Evolutionary conservation across 306 rosid genomes (phyloP).

Genomic region (Luffa aegyptiaca): DNA sequence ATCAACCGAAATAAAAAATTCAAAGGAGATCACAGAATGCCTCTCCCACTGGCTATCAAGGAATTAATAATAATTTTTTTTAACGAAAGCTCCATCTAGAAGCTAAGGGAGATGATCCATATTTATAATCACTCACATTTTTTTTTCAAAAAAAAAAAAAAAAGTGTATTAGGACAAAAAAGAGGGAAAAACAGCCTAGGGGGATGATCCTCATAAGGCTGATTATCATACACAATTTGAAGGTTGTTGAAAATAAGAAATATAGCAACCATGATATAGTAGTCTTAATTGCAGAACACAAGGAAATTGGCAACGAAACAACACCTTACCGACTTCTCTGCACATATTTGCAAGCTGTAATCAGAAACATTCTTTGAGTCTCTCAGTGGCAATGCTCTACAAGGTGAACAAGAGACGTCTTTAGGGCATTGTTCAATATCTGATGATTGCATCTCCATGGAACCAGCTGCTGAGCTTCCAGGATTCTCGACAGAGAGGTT

Average conservation of each 20-base stretch:
- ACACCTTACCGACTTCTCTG: constrained; percentile 13
- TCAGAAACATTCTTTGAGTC: constrained; percentile 6
- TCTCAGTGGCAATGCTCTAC: constrained; percentile 24
- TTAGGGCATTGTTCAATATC: constrained; percentile 45
- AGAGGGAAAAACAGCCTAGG: not conserved
- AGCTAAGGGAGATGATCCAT: not conserved
- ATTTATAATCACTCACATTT: not conserved
- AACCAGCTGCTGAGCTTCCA: constrained; percentile 31
- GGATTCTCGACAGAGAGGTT: constrained; percentile 18
- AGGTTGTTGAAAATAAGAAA: not conserved
- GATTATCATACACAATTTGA: not conserved
- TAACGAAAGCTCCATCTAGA: not conserved
- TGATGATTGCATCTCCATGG: constrained; percentile 31
- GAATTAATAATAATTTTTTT: not conserved
- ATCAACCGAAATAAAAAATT: not conserved
- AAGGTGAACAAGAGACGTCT: constrained; percentile 29
- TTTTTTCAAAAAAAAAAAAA: too few species aligned
- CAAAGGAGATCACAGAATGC: not conserved
- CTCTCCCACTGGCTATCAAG: not conserved
- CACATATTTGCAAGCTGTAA: not conserved
- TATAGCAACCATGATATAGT: not conserved
- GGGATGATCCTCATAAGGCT: not conserved
- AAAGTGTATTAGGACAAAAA: not conserved
- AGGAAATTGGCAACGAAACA: constrained; percentile 11
- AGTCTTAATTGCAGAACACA: constrained; percentile 11